Evolutionary conservation across 2,329 filamentous ascomycete species (phyloP), one percentile per base, ranked within the genome.

Genomic region (Knufia petricola): DNA sequence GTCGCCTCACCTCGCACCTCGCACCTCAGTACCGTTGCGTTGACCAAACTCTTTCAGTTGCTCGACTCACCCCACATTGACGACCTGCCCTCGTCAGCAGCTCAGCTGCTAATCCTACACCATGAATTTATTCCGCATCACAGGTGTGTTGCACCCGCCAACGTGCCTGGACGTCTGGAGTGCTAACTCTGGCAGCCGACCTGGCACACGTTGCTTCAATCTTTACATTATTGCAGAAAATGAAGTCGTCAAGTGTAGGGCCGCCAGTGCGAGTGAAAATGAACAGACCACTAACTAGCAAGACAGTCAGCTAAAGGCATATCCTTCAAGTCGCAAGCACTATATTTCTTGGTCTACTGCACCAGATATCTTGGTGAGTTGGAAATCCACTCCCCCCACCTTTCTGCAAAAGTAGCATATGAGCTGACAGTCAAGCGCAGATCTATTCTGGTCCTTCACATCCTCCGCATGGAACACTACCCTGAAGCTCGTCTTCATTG

Each of bases 241-340:
- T 98, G 88, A 82, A 83, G 60, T 81, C 85, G 64, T 82, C 92
- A 39, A 94, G 87, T 65, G 90, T 95, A 75, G 53, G 81, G 68
- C 39, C 38, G 46, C 28, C 24, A 39, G 45, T 19, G 44, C 6
- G 26, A 28, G 12, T 6, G 12, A 28, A 12, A n/a, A n/a, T n/a
- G 12, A 28, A 28, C 6, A 28, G 26, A 28, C 12, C 6, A 12
- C 26, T 28, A 28, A 28, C 26, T 28, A 12, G 6, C 26, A 12
- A 28, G 6, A 6, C 12, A 95, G 90, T 95, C 89, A 75, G 95
- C 89, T 66, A 84, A 90, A 36, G 92, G 92, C 60, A 90, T 98
- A 69, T 98, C 92, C 13, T 96, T 98, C 78, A 98, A 98, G 68
- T 95, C 90, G 53, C 92, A 98, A 76, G 87, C 83, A 44, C 78